These are phyloP conservation scores for Boletus eberwhitei DNA, from an alignment of 768 basidiomycete species.

Conservation along the genomic window DNA sequence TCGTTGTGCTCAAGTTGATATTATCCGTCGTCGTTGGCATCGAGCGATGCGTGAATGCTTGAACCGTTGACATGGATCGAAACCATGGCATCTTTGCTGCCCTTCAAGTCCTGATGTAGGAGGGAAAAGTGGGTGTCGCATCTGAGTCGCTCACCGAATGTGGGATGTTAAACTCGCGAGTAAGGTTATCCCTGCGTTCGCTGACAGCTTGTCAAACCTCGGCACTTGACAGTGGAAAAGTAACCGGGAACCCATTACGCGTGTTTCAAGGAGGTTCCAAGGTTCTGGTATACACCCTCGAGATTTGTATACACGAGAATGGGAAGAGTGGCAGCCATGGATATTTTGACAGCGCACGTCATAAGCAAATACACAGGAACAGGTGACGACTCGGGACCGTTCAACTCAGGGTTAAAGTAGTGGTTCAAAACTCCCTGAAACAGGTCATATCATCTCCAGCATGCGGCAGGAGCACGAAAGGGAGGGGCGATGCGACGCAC, in stretches of 20 bases:
- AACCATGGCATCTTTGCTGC: no score
- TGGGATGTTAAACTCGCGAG: constrained; percentile 61
- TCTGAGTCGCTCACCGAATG: no score
- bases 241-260: constrained; percentile 31
- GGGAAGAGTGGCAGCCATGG: constrained; percentile 54
- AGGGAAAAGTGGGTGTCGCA: no score
- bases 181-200: constrained; percentile 59
- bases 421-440: constrained; percentile 67
- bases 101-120: no score
- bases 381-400: constrained; percentile 33
- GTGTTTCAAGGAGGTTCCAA: constrained; percentile 53
- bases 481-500: constrained; percentile 38
- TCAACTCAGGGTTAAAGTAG: constrained; percentile 41
- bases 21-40: no score
- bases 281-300: constrained; percentile 50
- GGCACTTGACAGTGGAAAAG: background rate
- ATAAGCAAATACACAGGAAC: constrained; percentile 71
- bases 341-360: constrained; percentile 64
- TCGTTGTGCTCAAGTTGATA: no score
- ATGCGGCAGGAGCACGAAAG: background rate
- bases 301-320: constrained; percentile 63
- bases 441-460: background rate
- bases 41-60: no score
- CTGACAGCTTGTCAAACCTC: constrained; percentile 19
- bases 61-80: no score